Evolutionary conservation across 768 basidiomycete genomes (phyloP), one percentile per base, ranked within the genome.

Genomic region (Boletus coccyginus): DNA sequence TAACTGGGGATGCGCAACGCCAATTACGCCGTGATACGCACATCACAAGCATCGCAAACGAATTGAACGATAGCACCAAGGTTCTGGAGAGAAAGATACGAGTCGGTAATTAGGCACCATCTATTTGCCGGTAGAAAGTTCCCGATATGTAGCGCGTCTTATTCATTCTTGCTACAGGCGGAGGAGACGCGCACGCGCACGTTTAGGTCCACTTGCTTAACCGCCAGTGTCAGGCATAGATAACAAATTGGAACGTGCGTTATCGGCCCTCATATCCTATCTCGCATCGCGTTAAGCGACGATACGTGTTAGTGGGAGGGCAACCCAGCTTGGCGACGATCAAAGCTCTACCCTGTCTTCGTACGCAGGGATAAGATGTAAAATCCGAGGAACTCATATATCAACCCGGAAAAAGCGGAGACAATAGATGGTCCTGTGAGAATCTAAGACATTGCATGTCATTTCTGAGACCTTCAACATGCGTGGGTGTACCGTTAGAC

Each of bases 241-340:
- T 44, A 39, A 35, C 33, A 33, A 29, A n/a, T 10, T 32, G 14
- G 36, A 44, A 60, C 27, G 58, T 46, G 48, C 21, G 24, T 59
- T 17, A 27, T 39, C 46, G 32, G 38, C 31, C 19, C 21, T 39
- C 21, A 12, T 11, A 32, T 33, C 58, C 21, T 50, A 60, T 55
- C 59, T 50, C 38, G 42, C 19, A 32, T 56, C 38, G 46, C 33
- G 6, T 32, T 42, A 45, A 49, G 58, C 42, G 58, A 59, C 19
- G 42, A 47, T 14, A 45, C n/a, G 14, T 24, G 41, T 17, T 51
- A 24, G 43, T 29, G 38, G 45, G 29, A 35, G 19, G 31, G 3
- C 1, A 49, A 29, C 43, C 7, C 31, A 38, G 21, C 50, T 52
- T 61, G 47, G 39, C 55, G 40, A 46, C 40, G 47, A 53, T 42